A percentile compares a stretch with the other conserved stretches of the same genome.
Evolutionary conservation across 78 protist species (phyloP).

Genomic region (Abeoforma whisleri): DNA sequence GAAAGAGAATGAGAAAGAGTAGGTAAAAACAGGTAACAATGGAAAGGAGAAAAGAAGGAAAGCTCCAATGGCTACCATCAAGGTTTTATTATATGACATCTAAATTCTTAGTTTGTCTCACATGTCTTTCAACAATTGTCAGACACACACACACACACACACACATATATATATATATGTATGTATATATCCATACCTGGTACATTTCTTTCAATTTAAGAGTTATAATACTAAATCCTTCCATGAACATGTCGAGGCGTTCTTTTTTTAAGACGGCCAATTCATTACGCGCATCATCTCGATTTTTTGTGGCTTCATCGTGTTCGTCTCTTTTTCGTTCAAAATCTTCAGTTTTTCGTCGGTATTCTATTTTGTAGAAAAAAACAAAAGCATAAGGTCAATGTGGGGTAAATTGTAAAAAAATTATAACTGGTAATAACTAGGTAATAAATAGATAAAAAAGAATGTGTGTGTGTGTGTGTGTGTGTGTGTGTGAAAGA

Average conservation of each 20-base stretch:
- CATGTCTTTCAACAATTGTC: no score
- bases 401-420: background rate
- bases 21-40: no score
- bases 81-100: no score
- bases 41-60: no score
- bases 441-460: background rate
- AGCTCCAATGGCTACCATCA: no score
- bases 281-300: constrained; percentile 53
- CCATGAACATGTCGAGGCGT: constrained; percentile 89
- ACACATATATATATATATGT: background rate
- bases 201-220: constrained; percentile 86
- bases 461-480: background rate
- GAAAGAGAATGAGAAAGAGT: no score
- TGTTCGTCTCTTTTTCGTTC: constrained; percentile 44
- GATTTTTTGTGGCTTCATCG: constrained; percentile 49
- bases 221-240: constrained; percentile 78
- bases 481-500: background rate
- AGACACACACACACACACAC: no score
- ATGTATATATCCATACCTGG: constrained; percentile 30
- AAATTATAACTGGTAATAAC: background rate
- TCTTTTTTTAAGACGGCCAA: constrained; percentile 59
- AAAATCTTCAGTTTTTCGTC: constrained; percentile 56
- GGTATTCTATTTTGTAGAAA: constrained; percentile 60
- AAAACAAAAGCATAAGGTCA: background rate
- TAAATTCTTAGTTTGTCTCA: no score